Evolutionary conservation across 2,329 filamentous ascomycete genomes (phyloP), one percentile per base, ranked within the genome.

Genomic region (Sordariomycetes sp.): DNA sequence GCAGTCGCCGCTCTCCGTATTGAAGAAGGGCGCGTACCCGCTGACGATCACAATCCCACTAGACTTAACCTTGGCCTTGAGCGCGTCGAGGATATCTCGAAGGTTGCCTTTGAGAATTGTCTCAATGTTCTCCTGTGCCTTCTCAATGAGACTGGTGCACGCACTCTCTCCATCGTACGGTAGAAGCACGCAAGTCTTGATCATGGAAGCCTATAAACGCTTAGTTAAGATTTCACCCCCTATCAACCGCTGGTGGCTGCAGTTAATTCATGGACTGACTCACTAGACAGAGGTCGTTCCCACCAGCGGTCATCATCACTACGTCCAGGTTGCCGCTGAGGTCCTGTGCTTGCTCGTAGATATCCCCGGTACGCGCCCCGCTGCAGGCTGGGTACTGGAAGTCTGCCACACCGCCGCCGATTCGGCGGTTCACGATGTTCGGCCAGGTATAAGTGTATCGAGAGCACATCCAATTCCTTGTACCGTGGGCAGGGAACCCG

Each of bases 261-360:
- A n/a, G 21, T 8, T n/a, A n/a, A n/a, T 8, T 8, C 8, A 24
- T 24, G 8, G 8, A 24, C 21, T 8, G 8, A 8, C 21, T 8
- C n/a, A 24, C 35, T 30, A 61, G 46, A 32, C 56, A 60, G 4
- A 59, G 39, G 33, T 60, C 56, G 29, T 61, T 61, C 3, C 57
- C 57, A 14, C 57, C 55, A 2, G 54, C 58, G 2, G 56, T 59
- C 44, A 61, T 19, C 6, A 51, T 46, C 8, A 59, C 49, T 17
- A 61, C 25, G 38, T 61, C 51, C n/a, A 55, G 30, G 11, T 49
- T 35, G 15, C 39, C 41, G 2, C 48, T 27, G 8, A 60, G 37
- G 3, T 38, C 34, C 8, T 48, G 23, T 4, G 42, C 42, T 38
- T 56, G 50, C 14, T 52, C 33, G 30, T 47, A 53, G 18, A 57